Evolutionary conservation across 2,329 filamentous ascomycete species (phyloP).

Genomic region (Paradendryphiella salina): DNA sequence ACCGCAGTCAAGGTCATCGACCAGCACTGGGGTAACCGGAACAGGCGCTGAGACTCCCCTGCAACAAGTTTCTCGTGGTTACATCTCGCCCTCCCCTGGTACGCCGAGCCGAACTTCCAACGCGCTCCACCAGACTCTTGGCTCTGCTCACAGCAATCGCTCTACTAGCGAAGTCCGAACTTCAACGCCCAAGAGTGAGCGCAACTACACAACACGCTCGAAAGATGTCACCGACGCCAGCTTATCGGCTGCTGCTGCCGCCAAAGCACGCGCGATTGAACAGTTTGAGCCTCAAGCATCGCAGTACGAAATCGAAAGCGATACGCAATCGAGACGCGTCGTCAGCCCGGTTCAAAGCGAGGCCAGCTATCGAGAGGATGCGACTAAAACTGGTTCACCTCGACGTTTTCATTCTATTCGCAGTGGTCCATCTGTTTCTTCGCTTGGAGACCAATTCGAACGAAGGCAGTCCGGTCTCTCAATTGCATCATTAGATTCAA

Average conservation of each 20-base stretch:
- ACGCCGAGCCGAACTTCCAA: conserved; percentile 65
- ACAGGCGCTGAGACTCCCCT: conserved; percentile 56
- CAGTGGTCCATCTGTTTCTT: conserved; percentile 58
- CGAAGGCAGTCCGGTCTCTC: conserved; percentile 61
- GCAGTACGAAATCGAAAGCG: conserved; percentile 44
- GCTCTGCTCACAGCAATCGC: conserved; percentile 66
- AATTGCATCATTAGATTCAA: conserved; percentile 61
- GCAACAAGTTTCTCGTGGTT: conserved; percentile 65
- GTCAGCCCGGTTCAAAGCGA: conserved; percentile 92
- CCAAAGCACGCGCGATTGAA: conserved; percentile 44
- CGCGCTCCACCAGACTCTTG: conserved; percentile 62
- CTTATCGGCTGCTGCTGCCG: conserved; percentile 44
- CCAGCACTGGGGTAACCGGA: conserved; percentile 52
- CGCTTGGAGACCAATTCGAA: conserved; percentile 61
- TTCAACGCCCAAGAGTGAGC: conserved; percentile 51
- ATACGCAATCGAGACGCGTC: conserved; percentile 57
- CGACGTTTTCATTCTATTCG: conserved; percentile 53
- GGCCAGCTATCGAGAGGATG: conserved; percentile 66
- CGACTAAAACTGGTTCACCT: conserved; percentile 44
- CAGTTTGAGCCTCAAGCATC: conserved; percentile 39
- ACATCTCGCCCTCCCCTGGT: conserved; percentile 63
- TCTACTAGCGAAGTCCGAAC: conserved; percentile 57
- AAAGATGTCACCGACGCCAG: conserved; percentile 28
- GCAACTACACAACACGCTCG: conserved; percentile 48
- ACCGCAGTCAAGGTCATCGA: conserved; percentile 62